Base-by-base conservation (phyloP, 2,329 filamentous ascomycete species). In the Didymellaceae sp. region DNA sequence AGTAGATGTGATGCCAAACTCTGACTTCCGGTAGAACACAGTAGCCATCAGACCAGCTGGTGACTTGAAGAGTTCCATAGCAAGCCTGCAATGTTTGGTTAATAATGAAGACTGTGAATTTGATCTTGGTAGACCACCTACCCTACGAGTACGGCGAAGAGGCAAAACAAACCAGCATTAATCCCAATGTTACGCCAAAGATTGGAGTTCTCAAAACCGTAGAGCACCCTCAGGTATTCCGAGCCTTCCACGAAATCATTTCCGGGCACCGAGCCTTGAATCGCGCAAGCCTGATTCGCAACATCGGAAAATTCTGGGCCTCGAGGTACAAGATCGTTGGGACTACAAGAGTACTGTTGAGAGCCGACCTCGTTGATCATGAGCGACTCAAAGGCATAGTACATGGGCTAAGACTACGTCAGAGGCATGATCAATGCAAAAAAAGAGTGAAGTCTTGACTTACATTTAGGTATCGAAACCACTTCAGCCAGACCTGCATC, bases 321-420 rank as follows among this genome's bases (percentile, higher is more conserved):
- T 24, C 18, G 9, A 0, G 69, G 71, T 8, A 70, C 60, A 41
- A 41, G 38, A 41, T 41, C 38, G 25, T 41, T 41, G 10, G 38
- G 38, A 21, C 38, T 41, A 17, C 38, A 41, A 41, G 38, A 31
- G 6, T 67, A 59, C 4, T 18, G 40, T 54, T 76, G 65, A 7
- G 50, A 76, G 6, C 61, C 84, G 0, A 63, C 52, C 69, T 95
- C 90, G 71, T 92, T 93, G 52, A 88, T 82, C 79, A 91, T 86
- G 18, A 93, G 77, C 0, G 83, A 78, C 70, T 93, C 89, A 64
- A 92, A 94, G 0, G 84, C 83, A 58, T 92, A 93, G 67, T 44
- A 73, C 95, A 71, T 94, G 93, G 52, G 88, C 82, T 79, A 91
- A 85, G 16, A 41, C 8, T 16, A 7, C 7, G n/a, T 41, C 18